A percentile compares a stretch with the other conserved stretches of the same genome.
Evolutionary conservation across 2,329 filamentous ascomycete species (phyloP).

Genomic region (Calonectria honghensis): DNA sequence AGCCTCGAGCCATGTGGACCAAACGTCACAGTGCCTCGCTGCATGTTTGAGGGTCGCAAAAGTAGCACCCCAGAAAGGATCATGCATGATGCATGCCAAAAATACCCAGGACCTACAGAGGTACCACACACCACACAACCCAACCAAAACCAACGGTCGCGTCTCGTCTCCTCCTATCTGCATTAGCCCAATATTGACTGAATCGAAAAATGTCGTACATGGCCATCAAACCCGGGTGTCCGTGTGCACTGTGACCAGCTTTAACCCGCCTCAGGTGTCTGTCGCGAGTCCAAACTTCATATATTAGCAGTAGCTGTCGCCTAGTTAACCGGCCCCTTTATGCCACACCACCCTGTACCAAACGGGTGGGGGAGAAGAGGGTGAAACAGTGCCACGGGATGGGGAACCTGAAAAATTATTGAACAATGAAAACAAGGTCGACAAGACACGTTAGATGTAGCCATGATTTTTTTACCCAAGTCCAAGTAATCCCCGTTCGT

Average conservation of each 20-base stretch:
- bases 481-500: not conserved
- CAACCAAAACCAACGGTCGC: slow-evolving; percentile 21
- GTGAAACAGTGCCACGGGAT: slow-evolving; percentile 8
- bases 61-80: slow-evolving; percentile 32
- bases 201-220: slow-evolving; percentile 4
- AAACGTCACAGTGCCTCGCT: slow-evolving; percentile 32
- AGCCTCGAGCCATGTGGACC: slow-evolving; percentile 32
- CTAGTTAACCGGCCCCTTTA: slow-evolving; percentile 25
- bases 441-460: not conserved
- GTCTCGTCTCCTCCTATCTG: slow-evolving; percentile 29
- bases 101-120: slow-evolving; percentile 29
- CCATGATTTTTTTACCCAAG: not conserved
- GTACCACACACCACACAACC: not conserved
- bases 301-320: slow-evolving; percentile 20
- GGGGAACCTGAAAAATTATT: not conserved
- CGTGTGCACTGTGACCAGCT: not conserved
- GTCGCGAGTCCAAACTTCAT: slow-evolving; percentile 16
- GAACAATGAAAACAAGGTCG: slow-evolving; percentile 14
- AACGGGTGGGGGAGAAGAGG: slow-evolving; percentile 21
- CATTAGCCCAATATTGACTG: slow-evolving; percentile 31
- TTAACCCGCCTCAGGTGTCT: not conserved
- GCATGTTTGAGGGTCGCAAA: slow-evolving; percentile 28
- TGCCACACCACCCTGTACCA: slow-evolving; percentile 16
- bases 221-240: not conserved
- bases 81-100: slow-evolving; percentile 41